These are phyloP conservation scores for Flaveria robusta DNA, from an alignment of 129 eudicot genomes.

Conservation along the genomic window DNA sequence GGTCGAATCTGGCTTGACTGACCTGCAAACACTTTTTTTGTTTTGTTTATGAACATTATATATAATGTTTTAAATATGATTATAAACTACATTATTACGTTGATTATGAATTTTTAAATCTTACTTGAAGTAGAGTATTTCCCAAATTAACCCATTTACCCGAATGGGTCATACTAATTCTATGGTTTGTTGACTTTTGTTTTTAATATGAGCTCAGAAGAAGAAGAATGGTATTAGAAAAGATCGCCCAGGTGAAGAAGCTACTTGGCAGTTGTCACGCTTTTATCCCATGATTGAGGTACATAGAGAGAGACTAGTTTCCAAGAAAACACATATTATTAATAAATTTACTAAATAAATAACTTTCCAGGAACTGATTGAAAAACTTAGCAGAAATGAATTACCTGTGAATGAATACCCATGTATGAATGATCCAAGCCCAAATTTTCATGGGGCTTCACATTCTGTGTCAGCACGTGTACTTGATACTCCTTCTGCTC, in stretches of 20 bases:
- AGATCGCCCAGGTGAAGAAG: constrained; percentile 80
- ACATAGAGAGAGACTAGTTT: constrained; percentile 7
- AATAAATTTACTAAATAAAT: background rate
- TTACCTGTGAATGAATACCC: constrained; percentile 82
- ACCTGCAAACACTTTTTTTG: background rate
- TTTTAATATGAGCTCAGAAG: constrained; percentile 51
- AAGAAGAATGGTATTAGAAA: constrained; percentile 69
- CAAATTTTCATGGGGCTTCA: constrained; percentile 71
- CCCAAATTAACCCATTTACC: background rate
- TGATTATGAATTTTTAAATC: background rate
- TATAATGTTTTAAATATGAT: background rate
- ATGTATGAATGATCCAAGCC: constrained; percentile 94
- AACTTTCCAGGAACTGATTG: constrained; percentile 71
- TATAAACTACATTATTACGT: background rate
- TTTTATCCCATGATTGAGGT: constrained; percentile 96
- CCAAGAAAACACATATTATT: background rate
- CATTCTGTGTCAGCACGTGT: constrained; percentile 46
- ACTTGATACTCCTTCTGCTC: constrained; percentile 55
- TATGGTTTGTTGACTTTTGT: constrained; percentile 17
- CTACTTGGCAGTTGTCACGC: constrained; percentile 79
- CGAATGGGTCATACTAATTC: background rate
- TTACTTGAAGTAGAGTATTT: background rate
- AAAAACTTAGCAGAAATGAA: constrained; percentile 75
- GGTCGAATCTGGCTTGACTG: background rate
- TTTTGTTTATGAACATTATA: background rate